Percentiles rank a stretch among this genome's conserved stretches.
phyloP scores from a whole-genome alignment of 108 stramenopile genomes.

The Parietichytrium sp. region DNA sequence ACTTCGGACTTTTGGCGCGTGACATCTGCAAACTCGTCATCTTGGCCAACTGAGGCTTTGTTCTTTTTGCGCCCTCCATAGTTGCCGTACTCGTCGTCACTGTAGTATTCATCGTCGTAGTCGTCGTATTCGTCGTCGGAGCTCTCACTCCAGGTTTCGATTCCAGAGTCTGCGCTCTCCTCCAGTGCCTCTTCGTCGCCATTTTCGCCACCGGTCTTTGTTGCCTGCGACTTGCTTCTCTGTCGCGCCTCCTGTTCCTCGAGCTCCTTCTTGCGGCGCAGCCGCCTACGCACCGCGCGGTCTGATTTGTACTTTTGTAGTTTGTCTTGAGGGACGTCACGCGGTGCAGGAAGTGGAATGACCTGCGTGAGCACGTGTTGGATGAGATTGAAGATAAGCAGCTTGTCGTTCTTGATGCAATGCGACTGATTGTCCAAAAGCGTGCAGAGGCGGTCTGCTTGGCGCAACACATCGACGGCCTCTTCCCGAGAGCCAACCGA shows the following conservation, averaged over 20 bases:
- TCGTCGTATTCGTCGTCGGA: slow-evolving; percentile 42
- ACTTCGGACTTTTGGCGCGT: no score
- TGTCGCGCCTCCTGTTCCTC: not conserved
- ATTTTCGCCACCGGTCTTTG: not conserved
- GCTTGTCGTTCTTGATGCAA: slow-evolving; percentile 50
- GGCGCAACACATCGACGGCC: slow-evolving; percentile 40
- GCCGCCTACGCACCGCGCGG: not conserved
- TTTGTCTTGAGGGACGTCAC: not conserved
- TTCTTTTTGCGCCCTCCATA: no score
- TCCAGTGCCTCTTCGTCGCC: not conserved
- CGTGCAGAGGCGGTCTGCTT: slow-evolving; percentile 39
- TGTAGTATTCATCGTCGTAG: no score
- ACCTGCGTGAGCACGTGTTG: slow-evolving; percentile 45
- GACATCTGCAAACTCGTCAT: no score
- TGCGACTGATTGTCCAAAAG: slow-evolving; percentile 47
- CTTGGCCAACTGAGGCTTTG: no score
- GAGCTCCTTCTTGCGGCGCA: not conserved
- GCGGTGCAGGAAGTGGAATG: slow-evolving; percentile 36
- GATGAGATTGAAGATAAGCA: slow-evolving; percentile 39
- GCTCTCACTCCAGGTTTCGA: not conserved
- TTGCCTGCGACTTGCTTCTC: not conserved
- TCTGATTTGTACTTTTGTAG: not conserved
- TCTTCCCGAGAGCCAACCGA: slow-evolving; percentile 9
- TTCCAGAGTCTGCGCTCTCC: not conserved
- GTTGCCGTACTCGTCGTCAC: not conserved